phyloP scores from a whole-genome alignment of 805 yeast genomes.

The Cyberlindnera misumaiensis region DNA sequence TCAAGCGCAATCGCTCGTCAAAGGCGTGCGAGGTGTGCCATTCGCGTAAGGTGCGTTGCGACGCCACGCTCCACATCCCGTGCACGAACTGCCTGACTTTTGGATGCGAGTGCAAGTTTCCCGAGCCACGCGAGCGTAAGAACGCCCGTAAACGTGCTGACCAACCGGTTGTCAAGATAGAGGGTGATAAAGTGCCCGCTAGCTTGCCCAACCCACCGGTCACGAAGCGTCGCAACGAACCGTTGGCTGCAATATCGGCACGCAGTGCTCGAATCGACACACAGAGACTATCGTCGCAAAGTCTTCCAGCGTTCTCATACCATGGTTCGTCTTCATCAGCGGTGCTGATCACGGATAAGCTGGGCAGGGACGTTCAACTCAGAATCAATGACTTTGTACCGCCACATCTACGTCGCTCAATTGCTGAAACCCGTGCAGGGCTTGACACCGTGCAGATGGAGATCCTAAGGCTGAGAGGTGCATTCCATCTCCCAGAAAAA shows the following conservation, averaged over 20 bases:
- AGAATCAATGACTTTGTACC: slow-evolving; percentile 22
- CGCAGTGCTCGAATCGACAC: slow-evolving; percentile 25
- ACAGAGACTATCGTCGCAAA: slow-evolving; percentile 17
- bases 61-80: slow-evolving; percentile 50
- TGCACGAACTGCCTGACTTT: slow-evolving; percentile 69
- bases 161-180: background rate
- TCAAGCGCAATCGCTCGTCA: slow-evolving; percentile 42
- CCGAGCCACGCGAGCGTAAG: slow-evolving; percentile 46
- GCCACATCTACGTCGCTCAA: slow-evolving; percentile 15
- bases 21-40: slow-evolving; percentile 77
- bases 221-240: slow-evolving; percentile 27
- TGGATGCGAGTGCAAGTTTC: slow-evolving; percentile 64
- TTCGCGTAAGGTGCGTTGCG: slow-evolving; percentile 74
- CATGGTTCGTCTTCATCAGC: slow-evolving; percentile 49
- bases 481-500: slow-evolving; percentile 59
- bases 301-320: slow-evolving; percentile 31
- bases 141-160: slow-evolving; percentile 21
- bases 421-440: slow-evolving; percentile 22
- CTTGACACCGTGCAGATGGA: slow-evolving; percentile 58
- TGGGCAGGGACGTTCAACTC: slow-evolving; percentile 26
- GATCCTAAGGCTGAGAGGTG: slow-evolving; percentile 57
- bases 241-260: slow-evolving; percentile 27
- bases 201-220: slow-evolving; percentile 10
- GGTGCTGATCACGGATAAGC: slow-evolving; percentile 9
- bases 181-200: background rate